Evolutionary conservation across 192 early-diverging fungal species (phyloP).

Genomic region (Coemansia sp.): DNA sequence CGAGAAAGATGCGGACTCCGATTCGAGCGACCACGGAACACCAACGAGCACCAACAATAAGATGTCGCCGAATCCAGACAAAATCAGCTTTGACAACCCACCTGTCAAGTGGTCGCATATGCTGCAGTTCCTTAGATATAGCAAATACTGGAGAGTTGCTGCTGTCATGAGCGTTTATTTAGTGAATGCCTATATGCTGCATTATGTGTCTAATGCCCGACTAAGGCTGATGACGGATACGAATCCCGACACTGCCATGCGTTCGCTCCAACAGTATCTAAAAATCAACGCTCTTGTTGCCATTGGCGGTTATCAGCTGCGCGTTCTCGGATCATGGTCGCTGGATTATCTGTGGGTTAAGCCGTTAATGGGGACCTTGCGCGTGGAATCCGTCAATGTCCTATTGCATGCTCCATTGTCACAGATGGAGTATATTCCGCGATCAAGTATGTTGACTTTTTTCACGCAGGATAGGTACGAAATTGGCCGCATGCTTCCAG

Average conservation of each 20-base stretch:
- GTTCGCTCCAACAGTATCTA: no score
- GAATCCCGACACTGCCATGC: conserved; percentile 20
- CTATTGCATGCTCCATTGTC: conserved; percentile 17
- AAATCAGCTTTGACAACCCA: conserved; percentile 3
- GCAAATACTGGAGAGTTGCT: conserved; percentile 18
- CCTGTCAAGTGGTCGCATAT: no score
- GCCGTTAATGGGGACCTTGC: conserved; percentile 1
- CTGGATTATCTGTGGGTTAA: conserved; percentile 6
- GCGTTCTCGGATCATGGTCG: neutral
- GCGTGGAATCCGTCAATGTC: neutral
- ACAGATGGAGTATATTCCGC: conserved; percentile 10
- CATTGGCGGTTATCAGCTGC: conserved; percentile 14
- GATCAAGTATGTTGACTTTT: neutral
- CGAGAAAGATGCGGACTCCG: neutral
- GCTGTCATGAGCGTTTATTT: neutral
- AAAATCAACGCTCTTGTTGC: conserved; percentile 20
- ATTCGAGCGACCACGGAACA: neutral
- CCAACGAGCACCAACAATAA: neutral
- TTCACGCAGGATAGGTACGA: neutral
- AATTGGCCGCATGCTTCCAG: neutral
- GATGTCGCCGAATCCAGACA: neutral
- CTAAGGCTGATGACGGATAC: no score
- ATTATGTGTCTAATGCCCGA: conserved; percentile 21
- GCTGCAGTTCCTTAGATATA: no score
- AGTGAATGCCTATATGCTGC: conserved; percentile 13